Evolutionary conservation across 495 filamentous ascomycete genomes (phyloP), one percentile per base, ranked within the genome.

Genomic region (Penicillium daleae): DNA sequence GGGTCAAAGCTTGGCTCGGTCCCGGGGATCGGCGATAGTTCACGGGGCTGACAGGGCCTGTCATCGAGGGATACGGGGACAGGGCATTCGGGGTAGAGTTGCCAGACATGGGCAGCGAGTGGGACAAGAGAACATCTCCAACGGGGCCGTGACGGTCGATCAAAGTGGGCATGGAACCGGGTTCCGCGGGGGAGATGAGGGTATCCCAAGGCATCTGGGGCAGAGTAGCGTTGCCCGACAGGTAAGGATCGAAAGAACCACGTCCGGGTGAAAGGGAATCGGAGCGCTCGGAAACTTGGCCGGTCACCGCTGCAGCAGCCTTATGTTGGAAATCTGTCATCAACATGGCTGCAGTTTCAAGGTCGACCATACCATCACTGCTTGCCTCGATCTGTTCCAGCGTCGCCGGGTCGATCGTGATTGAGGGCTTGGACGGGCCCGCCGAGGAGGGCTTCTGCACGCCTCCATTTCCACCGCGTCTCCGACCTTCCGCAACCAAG

Each of bases 271-370:
- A 88, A 72, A 90, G 92, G 35, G 88, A 85, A 65, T 86, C 84
- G 69, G 88, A 88, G 68, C 84, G 79, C 65, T 92, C 89, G 75
- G 89, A 91, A 68, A 85, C 78, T 72, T 90, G 87, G 66, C 82
- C 83, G 61, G 86, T 90, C 80, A 92, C 93, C 39, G 90, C 89
- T 53, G 90, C 91, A 68, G 89, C 90, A 69, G 95, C 94, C 80
- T 97, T 96, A 79, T 97, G 92, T 81, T 96, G 96, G 76, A 98
- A 90, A 79, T 98, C 92, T 73, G 96, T 95, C 85, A 99, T 95
- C 82, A 99, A 87, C 91, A 97, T 97, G 66, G 96, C 95, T 70
- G 95, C 95, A 72, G 93, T 94, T 85, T 99, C 95, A 76, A 97
- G 87, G 80, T 97, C 94, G 74, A 96, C 91, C 84, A 95, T 91